Base-by-base conservation (phyloP, 202 grass and related monocot species). In the Bolboschoenoplectus hybrid region DNA sequence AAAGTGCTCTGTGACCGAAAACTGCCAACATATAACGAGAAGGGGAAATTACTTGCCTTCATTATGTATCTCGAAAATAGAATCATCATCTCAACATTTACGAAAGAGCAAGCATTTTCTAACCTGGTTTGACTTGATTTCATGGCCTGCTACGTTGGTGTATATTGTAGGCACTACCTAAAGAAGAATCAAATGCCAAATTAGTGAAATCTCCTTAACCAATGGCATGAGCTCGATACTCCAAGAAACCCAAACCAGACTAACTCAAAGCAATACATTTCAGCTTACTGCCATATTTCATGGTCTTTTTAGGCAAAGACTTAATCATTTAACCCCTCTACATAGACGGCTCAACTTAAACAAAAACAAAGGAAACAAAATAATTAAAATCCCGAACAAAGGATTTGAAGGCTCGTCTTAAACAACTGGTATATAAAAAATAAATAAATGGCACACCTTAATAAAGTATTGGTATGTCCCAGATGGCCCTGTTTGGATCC, bases 391-490 rank as follows among this genome's bases (percentile, higher is more conserved):
- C 16, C 35, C 41, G 51, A 43, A 60, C 1, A 58, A 57, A 40
- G 43, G 6, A 11, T 41, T 16, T 10, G 14, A 43, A 80, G 16
- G 35, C 53, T 13, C 6, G 19, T 1, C 70, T 34, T 50, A 74
- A 75, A 55, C 13, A 89, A 68, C 40, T 35, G 47, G 61, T 76
- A 60, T 68, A 85, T 60, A 88, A 70, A 39, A 77, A 57, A 87
- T 32, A 86, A 73, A 57, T 50, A 19, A 49, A 84, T 45, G 16
- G 81, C 84, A 90, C 61, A 94, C 97, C 87, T 99, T 99, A 85
- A 97, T 93, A 80, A 99, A 99, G 85, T 99, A 99, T 35, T 96
- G 97, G 85, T 99, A 99, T 89, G 94, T 93, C 85, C 97, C 97
- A 85, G 91, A 91, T 85, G 85, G 75, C 26, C 87, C 89, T 32